phyloP scores from a whole-genome alignment of 371 early-diverging fungal species.

The Capniomyces stellatus region DNA sequence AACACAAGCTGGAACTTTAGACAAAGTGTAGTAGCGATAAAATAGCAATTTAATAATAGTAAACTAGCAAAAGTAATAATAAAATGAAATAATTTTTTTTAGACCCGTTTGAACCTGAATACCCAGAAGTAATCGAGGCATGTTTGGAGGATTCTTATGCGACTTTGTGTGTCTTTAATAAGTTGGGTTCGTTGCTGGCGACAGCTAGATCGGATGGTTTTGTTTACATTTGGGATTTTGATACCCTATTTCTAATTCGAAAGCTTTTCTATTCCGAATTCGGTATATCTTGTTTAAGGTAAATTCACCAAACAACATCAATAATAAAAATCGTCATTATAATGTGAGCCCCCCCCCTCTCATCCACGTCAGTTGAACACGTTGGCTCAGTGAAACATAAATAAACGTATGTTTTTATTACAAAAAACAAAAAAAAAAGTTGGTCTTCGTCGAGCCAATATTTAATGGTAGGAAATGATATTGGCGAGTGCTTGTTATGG shows the following conservation, averaged over 20 bases:
- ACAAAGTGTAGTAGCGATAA: too few species aligned
- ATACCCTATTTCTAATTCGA: conserved; percentile 54
- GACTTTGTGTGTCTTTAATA: conserved; percentile 42
- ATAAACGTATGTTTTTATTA: background rate
- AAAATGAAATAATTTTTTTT: too few species aligned
- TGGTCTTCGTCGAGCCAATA: conserved; percentile 53
- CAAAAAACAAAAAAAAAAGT: conserved; percentile 26
- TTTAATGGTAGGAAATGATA: conserved; percentile 46
- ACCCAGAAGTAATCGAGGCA: conserved; percentile 60
- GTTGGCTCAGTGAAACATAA: background rate
- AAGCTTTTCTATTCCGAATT: conserved; percentile 51
- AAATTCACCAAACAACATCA: conserved; percentile 16
- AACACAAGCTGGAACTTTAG: too few species aligned
- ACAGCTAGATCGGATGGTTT: conserved; percentile 67
- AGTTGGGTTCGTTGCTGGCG: conserved; percentile 55
- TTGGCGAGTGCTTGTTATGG: conserved; percentile 79
- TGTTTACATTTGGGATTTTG: conserved; percentile 73
- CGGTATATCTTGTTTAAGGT: conserved; percentile 59
- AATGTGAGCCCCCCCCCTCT: too few species aligned
- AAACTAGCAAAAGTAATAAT: too few species aligned
- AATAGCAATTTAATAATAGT: too few species aligned
- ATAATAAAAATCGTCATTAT: too few species aligned
- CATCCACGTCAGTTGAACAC: background rate
- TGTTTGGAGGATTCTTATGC: conserved; percentile 57
- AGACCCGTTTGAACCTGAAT: conserved; percentile 77